These are phyloP conservation scores for Exophiala mesophila DNA, from an alignment of 2,329 filamentous ascomycete species.

Conservation along the genomic window DNA sequence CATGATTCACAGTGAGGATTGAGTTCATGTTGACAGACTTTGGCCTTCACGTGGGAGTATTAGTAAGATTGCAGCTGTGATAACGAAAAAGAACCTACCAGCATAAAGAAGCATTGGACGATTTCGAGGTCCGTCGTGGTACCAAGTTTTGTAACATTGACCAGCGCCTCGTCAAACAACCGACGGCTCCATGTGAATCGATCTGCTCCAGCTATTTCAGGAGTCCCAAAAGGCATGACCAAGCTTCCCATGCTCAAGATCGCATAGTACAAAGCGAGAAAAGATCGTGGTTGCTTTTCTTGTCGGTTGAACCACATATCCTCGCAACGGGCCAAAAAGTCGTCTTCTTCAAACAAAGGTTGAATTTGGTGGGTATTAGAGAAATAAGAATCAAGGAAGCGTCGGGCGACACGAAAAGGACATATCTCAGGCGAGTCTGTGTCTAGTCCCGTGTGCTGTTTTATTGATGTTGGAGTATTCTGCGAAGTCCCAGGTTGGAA, in stretches of 20 bases:
- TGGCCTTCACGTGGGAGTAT: too few relatives aligned
- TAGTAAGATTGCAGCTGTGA: too few relatives aligned
- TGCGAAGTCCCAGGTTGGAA: constrained; percentile 33
- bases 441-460: constrained; percentile 17
- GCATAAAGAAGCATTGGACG: constrained; percentile 34
- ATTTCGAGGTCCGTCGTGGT: constrained; percentile 39
- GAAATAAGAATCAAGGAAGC: constrained; percentile 46
- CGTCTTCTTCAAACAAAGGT: constrained; percentile 44
- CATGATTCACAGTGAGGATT: constrained; percentile 33
- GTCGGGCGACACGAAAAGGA: constrained; percentile 43
- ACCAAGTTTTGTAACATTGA: constrained; percentile 9
- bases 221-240: constrained; percentile 25
- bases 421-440: constrained; percentile 30
- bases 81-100: constrained; percentile 7
- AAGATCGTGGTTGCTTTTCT: constrained; percentile 35
- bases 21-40: constrained; percentile 48
- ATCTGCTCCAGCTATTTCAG: constrained; percentile 9
- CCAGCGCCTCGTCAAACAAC: constrained; percentile 7
- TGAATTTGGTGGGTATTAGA: constrained; percentile 47
- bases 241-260: constrained; percentile 45
- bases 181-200: constrained; percentile 19
- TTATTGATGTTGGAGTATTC: constrained; percentile 19
- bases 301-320: constrained; percentile 38
- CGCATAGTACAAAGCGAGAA: constrained; percentile 46
- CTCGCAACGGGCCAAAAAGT: constrained; percentile 42